Conservation (phyloP, 2,329 filamentous ascomycete species). For the Colletotrichum lupini region DNA sequence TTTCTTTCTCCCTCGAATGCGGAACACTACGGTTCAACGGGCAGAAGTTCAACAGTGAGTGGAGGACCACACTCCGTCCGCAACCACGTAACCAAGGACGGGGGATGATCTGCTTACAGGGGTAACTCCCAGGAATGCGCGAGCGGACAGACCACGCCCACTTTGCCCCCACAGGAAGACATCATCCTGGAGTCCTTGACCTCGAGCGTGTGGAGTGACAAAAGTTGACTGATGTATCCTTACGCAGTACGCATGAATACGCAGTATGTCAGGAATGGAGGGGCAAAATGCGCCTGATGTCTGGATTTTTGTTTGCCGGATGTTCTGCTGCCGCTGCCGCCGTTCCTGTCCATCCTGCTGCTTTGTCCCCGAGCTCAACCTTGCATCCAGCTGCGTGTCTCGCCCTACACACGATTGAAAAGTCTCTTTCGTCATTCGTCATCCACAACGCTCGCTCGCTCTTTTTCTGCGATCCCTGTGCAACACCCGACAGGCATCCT, state of each 20-base stretch:
- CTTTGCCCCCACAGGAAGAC: slow-evolving; percentile 30
- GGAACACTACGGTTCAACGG: slow-evolving; percentile 5
- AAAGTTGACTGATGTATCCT: background rate
- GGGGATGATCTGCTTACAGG: slow-evolving; percentile 23
- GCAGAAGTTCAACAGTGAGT: background rate
- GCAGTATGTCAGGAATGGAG: background rate
- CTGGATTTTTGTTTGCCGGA: background rate
- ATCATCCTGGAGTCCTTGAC: slow-evolving; percentile 32
- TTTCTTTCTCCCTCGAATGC: background rate
- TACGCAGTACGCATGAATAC: no score
- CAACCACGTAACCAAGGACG: slow-evolving; percentile 2
- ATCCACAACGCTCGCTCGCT: slow-evolving; percentile 9
- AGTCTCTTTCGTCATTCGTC: slow-evolving; percentile 35
- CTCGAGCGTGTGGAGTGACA: slow-evolving; percentile 19
- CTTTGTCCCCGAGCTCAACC: slow-evolving; percentile 8
- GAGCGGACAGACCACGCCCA: slow-evolving; percentile 21
- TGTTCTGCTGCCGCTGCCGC: background rate
- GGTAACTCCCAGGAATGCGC: slow-evolving; percentile 7
- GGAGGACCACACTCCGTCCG: background rate
- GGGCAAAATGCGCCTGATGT: slow-evolving; percentile 3
- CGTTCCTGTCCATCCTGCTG: slow-evolving; percentile 10
- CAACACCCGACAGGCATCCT: slow-evolving; percentile 3
- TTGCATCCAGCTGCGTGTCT: slow-evolving; percentile 24
- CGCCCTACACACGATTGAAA: slow-evolving; percentile 27
- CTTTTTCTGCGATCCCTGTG: slow-evolving; percentile 10